phyloP scores from a whole-genome alignment of 2,329 filamentous ascomycete genomes.

The Aspergillus tubingensis region DNA sequence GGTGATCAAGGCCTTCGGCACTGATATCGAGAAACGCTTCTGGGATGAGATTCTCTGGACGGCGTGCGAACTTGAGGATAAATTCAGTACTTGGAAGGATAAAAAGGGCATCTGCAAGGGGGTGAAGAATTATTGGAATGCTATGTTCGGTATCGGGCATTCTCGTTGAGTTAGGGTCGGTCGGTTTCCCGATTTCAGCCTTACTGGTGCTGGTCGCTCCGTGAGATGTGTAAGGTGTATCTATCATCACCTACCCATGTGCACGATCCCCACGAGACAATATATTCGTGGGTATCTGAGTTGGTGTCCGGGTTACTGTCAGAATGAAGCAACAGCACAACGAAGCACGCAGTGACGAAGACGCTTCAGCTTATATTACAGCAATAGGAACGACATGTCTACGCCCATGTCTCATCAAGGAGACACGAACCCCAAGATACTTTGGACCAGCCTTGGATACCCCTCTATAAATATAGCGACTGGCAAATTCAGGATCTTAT shows the following conservation, averaged over 20 bases:
- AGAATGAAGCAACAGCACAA: background rate
- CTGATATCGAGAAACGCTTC: conserved; percentile 40
- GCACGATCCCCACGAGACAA: too few species aligned
- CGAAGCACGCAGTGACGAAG: background rate
- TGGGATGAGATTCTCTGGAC: conserved; percentile 44
- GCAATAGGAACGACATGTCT: background rate
- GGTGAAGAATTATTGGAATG: conserved; percentile 38
- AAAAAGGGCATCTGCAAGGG: conserved; percentile 35
- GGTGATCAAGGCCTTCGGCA: conserved; percentile 32
- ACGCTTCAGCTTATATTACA: background rate
- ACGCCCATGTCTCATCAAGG: too few species aligned
- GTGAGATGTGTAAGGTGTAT: too few species aligned
- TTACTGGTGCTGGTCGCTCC: background rate
- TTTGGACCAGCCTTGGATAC: too few species aligned
- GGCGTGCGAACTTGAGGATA: conserved; percentile 40
- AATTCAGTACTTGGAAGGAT: conserved; percentile 36
- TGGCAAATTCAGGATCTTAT: background rate
- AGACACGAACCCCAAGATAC: too few species aligned
- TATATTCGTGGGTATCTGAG: background rate
- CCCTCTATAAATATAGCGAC: background rate
- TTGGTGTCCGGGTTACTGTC: background rate
- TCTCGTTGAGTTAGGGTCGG: background rate
- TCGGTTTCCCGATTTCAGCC: background rate
- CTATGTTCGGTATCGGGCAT: conserved; percentile 29
- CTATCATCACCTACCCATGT: background rate